Evolutionary conservation across 2,329 filamentous ascomycete species (phyloP), one percentile per base, ranked within the genome.

Genomic region (Penicillium expansum): DNA sequence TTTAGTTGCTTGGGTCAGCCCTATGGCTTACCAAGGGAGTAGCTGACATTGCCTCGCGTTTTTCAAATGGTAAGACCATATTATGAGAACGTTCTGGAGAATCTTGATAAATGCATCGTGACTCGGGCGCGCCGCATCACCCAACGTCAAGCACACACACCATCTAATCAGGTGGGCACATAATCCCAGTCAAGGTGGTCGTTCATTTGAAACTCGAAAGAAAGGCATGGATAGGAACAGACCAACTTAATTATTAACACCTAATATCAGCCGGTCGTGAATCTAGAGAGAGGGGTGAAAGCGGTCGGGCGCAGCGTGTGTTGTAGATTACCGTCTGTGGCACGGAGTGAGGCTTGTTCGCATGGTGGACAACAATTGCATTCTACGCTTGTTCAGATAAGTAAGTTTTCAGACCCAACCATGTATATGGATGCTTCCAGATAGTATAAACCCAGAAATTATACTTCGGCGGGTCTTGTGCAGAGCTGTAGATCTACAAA

Each of bases 51-150:
- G n/a, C n/a, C 33, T 35, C 1, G 16, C 33, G 3, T 7, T 37
- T 52, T 22, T 20, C n/a, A 61, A 43, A 53, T 65, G 62, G 11
- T 52, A 61, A 6, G 55, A 47, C 59, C 52, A 62, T 55, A 27
- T 60, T 10, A 38, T 38, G 22, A 60, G 48, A 35, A 60, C 62
- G 24, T 61, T 43, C 27, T 60, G 37, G 27, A 65, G 59, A 30
- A 60, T 47, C 3, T 56, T 48, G 42, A 8, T 38, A 39, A 61
- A 67, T 45, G 42, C 13, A 53, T 65, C 59, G 38, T 62, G 47
- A 41, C 29, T 57, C 48, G 55, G 62, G 49, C 57, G 59, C 29
- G 18, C 53, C 14, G 55, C 56, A 52, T 64, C 60, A 5, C 3
- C 9, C 14, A n/a, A 11, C 11, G 6, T 14, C 10, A 44, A 18